A percentile compares a stretch with the other conserved stretches of the same genome.
These are phyloP conservation scores for Gossypium australe DNA, from an alignment of 345 rosid species.

Conservation along the genomic window DNA sequence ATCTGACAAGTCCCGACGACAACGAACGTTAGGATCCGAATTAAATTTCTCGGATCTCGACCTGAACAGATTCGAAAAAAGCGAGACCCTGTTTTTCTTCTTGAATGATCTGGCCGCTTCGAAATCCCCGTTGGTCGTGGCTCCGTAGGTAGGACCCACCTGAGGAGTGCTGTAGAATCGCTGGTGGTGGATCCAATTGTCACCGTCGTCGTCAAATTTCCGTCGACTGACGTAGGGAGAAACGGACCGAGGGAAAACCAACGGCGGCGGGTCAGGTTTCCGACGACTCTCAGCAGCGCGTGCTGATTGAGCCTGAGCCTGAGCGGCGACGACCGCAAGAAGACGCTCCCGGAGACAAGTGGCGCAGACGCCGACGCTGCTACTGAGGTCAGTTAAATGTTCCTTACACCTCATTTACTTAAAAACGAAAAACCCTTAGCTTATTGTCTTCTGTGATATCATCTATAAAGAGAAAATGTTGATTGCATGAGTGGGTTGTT, in stretches of 20 bases:
- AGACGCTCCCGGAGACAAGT: constrained; percentile 94
- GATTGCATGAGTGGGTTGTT: too few relatives aligned
- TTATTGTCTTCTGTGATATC: not conserved
- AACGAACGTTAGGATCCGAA: not conserved
- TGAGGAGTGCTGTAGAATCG: constrained; percentile 7
- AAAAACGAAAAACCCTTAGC: not conserved
- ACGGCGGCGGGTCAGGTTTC: constrained; percentile 1
- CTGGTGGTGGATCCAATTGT: not conserved
- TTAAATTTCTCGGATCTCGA: not conserved
- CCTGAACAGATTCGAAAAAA: constrained; percentile 1
- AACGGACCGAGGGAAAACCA: constrained; percentile 1
- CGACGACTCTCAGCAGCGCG: not conserved
- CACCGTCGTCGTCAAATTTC: not conserved
- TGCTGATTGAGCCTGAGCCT: constrained; percentile 18
- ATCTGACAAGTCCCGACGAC: not conserved
- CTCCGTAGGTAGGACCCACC: not conserved
- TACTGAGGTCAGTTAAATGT: constrained; percentile 34
- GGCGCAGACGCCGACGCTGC: constrained; percentile 84
- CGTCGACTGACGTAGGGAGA: constrained; percentile 4
- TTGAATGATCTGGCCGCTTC: not conserved
- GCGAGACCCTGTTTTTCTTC: constrained; percentile 3
- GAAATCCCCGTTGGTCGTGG: not conserved
- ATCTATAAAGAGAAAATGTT: not conserved
- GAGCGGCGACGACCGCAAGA: constrained; percentile 43
- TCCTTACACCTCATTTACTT: constrained; percentile 49